Evolutionary conservation across 805 yeast species (phyloP).

Genomic region (Clavispora phyllophila): DNA sequence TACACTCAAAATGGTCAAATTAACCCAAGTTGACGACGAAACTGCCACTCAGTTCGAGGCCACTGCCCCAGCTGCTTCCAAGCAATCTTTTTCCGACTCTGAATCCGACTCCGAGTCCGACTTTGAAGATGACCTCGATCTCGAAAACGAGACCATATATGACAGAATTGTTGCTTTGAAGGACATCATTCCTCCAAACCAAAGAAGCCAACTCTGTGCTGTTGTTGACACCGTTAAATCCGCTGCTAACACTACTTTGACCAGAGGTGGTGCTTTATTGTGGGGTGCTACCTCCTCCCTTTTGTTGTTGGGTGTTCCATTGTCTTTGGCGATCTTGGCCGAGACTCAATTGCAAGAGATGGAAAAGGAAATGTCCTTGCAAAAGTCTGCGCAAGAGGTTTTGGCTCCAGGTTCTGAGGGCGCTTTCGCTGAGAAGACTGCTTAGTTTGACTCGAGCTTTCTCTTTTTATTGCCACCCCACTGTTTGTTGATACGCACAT

Average conservation of each 20-base stretch:
- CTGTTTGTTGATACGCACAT: neutral
- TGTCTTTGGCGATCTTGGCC: slow-evolving; percentile 79
- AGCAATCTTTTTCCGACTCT: slow-evolving; percentile 26
- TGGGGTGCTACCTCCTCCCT: slow-evolving; percentile 86
- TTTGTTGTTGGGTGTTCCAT: slow-evolving; percentile 86
- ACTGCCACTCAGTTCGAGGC: slow-evolving; percentile 35
- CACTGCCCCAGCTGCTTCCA: slow-evolving; percentile 22
- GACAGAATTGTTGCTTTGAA: slow-evolving; percentile 90
- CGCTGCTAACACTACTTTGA: slow-evolving; percentile 39
- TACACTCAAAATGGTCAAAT: slow-evolving; percentile 57
- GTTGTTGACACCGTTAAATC: slow-evolving; percentile 25
- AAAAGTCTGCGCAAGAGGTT: slow-evolving; percentile 71
- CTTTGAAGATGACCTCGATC: slow-evolving; percentile 65
- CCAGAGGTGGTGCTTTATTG: slow-evolving; percentile 66
- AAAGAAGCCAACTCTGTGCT: slow-evolving; percentile 49
- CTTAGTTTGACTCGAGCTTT: slow-evolving; percentile 6
- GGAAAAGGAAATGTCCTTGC: slow-evolving; percentile 86
- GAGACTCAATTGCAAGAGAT: slow-evolving; percentile 92
- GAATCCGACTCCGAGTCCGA: slow-evolving; percentile 51
- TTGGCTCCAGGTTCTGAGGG: slow-evolving; percentile 63
- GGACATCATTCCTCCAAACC: slow-evolving; percentile 86
- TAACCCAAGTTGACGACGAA: slow-evolving; percentile 67
- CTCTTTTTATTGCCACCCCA: neutral
- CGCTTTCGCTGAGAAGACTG: slow-evolving; percentile 33
- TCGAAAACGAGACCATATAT: slow-evolving; percentile 71